Evolutionary conservation across 148 eudicot genomes (phyloP).

Genomic region (Diospyros kaki): DNA sequence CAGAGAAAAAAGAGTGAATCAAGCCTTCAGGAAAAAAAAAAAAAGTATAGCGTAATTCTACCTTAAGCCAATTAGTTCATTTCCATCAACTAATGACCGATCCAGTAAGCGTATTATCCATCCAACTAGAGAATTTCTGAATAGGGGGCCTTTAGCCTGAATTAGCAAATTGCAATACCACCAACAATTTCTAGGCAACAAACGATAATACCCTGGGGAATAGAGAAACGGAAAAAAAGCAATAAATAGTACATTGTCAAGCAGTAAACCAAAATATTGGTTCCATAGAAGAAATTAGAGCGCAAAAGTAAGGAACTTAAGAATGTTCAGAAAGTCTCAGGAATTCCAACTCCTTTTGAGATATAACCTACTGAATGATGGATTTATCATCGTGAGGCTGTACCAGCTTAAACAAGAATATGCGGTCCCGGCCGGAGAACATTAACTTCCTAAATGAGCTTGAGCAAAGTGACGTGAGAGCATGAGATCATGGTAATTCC

Average conservation of each 20-base stretch:
- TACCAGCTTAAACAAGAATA: neutral
- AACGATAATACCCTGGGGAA: neutral
- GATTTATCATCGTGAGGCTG: neutral
- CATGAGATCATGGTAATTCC: slow-evolving; percentile 4
- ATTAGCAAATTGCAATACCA: neutral
- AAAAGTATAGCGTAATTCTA: too few relatives aligned
- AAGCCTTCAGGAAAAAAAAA: too few relatives aligned
- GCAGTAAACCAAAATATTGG: neutral
- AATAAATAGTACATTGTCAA: neutral
- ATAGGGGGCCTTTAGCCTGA: neutral
- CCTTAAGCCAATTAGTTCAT: too few relatives aligned
- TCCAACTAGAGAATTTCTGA: neutral
- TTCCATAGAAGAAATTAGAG: neutral
- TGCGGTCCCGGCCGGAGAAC: neutral
- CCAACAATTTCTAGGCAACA: neutral
- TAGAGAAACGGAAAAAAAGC: neutral
- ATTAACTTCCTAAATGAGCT: neutral
- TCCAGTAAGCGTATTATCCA: neutral
- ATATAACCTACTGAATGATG: neutral
- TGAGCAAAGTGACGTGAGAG: neutral
- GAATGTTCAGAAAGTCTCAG: neutral
- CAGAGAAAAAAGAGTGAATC: too few relatives aligned
- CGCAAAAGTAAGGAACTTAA: neutral
- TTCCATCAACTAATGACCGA: neutral
- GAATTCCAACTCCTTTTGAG: slow-evolving; percentile 5